Evolutionary conservation across 1,139 yeast genomes (phyloP).

Genomic region (Cylindricascospora bacillispora): DNA sequence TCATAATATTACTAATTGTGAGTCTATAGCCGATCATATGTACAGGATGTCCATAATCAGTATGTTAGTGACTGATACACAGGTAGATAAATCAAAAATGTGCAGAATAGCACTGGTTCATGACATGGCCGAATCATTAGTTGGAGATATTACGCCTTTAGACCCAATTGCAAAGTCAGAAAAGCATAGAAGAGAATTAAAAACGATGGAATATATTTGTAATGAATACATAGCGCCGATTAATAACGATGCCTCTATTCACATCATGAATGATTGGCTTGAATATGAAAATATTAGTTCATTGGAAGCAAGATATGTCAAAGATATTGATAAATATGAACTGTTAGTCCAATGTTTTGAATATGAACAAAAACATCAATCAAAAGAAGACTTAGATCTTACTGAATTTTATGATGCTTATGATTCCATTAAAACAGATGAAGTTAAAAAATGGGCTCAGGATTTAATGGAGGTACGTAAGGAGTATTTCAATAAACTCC

Average conservation of each 20-base stretch:
- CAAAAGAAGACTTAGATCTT: conserved; percentile 41
- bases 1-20: conserved; percentile 45
- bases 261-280: conserved; percentile 65
- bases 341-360: conserved; percentile 85
- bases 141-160: conserved; percentile 90
- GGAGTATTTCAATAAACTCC: conserved; percentile 20
- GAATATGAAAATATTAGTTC: conserved; percentile 82
- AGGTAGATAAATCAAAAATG: conserved; percentile 42
- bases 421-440: conserved; percentile 53
- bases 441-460: conserved; percentile 60
- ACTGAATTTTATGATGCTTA: conserved; percentile 59
- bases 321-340: conserved; percentile 90
- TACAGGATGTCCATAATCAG: conserved; percentile 85
- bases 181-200: conserved; percentile 73
- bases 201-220: conserved; percentile 57
- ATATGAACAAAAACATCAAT: conserved; percentile 49
- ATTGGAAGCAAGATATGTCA: conserved; percentile 77
- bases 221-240: conserved; percentile 45
- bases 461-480: conserved; percentile 49
- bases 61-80: conserved; percentile 49
- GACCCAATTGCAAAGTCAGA: conserved; percentile 56
- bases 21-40: conserved; percentile 92
- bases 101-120: conserved; percentile 81
- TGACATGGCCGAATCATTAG: conserved; percentile 88
- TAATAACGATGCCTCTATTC: conserved; percentile 49